Evolutionary conservation across 345 rosid species (phyloP), one percentile per base, ranked within the genome.

Genomic region (Boechera divaricarpa): DNA sequence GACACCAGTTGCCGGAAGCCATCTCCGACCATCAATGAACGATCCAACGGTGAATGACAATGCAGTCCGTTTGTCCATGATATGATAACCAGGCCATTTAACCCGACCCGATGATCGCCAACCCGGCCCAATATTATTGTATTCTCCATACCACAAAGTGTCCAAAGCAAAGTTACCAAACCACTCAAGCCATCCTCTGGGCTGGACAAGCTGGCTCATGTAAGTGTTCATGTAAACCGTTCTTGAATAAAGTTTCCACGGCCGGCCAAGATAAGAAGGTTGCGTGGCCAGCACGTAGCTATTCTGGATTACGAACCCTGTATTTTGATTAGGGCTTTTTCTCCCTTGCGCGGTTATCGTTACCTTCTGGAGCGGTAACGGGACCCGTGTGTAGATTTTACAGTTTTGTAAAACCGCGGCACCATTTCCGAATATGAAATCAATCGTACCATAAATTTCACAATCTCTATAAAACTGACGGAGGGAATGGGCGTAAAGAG

Each of bases 111-210:
- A 66, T 3, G 76, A 52, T 0, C 80, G 51, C 10, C 92, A 84
- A 36, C 93, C 97, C 0, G 86, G 88, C 8, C 98, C 98, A 13
- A 82, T 70, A 36, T 90, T 94, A 68, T 60, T 78, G 54, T 83
- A 90, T 83, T 94, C 98, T 0, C 92, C 99, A 48, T 95, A 92
- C 87, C 90, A 92, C 70, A 95, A 62, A 6, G 99, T 90, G 32
- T 66, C 72, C 67, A 92, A 73, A 10, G 89, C 96, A 18, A 85
- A 86, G 48, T 87, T 69, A 5, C 94, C 96, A 18, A 79, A 73
- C 99, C 99, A 92, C 80, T 87, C 88, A 29, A 91, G 86, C 97
- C 96, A 95, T 6, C 99, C 98, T 51, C 87, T 85, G 1, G 97
- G 96, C 75, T 89, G 88, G 11, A 95, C 94, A 57, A 84, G 45